These are phyloP conservation scores for Solanum pimpinellifolium DNA, from an alignment of 257 asterid genomes.

Conservation along the genomic window DNA sequence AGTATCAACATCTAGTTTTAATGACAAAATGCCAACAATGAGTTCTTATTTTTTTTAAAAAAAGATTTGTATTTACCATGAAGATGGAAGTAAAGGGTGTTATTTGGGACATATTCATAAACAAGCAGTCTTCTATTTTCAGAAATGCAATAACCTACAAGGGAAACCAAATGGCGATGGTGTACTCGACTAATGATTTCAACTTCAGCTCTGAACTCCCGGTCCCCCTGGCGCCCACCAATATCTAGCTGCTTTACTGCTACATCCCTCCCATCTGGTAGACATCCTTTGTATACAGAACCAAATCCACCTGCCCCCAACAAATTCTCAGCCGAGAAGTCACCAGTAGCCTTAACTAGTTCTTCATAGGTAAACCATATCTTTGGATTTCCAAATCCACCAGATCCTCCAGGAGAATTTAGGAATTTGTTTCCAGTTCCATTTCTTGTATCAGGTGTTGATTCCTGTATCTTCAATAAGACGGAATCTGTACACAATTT, in stretches of 20 bases:
- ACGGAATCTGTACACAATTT: conserved; percentile 41
- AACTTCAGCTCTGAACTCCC: conserved; percentile 94
- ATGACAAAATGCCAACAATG: background rate
- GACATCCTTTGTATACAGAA: conserved; percentile 69
- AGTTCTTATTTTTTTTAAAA: background rate
- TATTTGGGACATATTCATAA: conserved; percentile 72
- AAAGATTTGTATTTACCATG: conserved; percentile 48
- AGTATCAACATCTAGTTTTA: conserved; percentile 3
- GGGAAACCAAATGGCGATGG: conserved; percentile 95
- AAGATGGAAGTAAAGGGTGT: conserved; percentile 91
- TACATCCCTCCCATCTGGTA: conserved; percentile 65
- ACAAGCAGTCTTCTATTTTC: conserved; percentile 73
- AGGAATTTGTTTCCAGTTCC: conserved; percentile 24
- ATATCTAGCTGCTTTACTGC: conserved; percentile 82
- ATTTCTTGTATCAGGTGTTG: conserved; percentile 23
- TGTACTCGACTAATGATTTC: conserved; percentile 90
- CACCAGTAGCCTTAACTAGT: conserved; percentile 57
- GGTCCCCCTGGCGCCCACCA: conserved; percentile 85
- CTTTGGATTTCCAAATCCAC: conserved; percentile 65
- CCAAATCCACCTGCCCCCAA: conserved; percentile 97
- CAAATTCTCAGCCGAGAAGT: conserved; percentile 58
- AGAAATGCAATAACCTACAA: conserved; percentile 90
- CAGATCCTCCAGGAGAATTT: conserved; percentile 37
- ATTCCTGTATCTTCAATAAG: conserved; percentile 38
- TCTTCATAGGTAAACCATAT: conserved; percentile 69